Evolutionary conservation across 1,284 basidiomycete genomes (phyloP), one percentile per base, ranked within the genome.

Genomic region (Gymnopus androsaceus): DNA sequence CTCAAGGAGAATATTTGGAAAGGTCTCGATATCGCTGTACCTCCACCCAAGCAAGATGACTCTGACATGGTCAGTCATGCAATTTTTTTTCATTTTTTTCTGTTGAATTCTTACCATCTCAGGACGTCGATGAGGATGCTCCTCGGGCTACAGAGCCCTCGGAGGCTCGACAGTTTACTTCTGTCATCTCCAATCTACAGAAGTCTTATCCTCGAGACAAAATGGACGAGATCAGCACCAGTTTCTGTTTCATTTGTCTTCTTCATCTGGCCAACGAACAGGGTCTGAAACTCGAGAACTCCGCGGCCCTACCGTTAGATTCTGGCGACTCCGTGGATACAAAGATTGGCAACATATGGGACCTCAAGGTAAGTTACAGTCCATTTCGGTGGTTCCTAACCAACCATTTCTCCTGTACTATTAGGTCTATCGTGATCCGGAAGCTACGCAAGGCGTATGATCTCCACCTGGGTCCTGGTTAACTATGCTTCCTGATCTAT

Each of bases 1-100:
- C 78, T 99, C 64, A 99, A 99, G 76, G 97, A 99, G 60, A 97
- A 95, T 66, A 98, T 99, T 55, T 99, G 96, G 96, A 90, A 84
- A 67, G 91, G 92, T 5, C 74, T 98, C 36, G 88, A 90, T 63
- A 91, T 92, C 55, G 79, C 84, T n/a, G 75, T 86, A 19, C 61
- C 79, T 44, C 72, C 72, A 14, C 69, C 70, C 30, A 71, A 73
- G 45, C 70, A 69, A 14, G 72, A 73, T 1, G 74, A 74, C 11
- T 77, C 79, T 12, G 77, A 79, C 21, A 90, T 89, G 88, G 86
- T 88, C 44, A 31, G 75, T 63, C 33, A 27, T 57, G 33, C 15
- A 45, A 3, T 31, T 11, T 30, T 45, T 47, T 47, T 19, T 4
- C 42, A 9, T 5, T 40, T 8, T 44, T 42, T 51, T 17, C 27